A percentile compares a stretch with the other conserved stretches of the same genome.
phyloP scores from a whole-genome alignment of 2,329 filamentous ascomycete genomes.

The Xylaria sp. region DNA sequence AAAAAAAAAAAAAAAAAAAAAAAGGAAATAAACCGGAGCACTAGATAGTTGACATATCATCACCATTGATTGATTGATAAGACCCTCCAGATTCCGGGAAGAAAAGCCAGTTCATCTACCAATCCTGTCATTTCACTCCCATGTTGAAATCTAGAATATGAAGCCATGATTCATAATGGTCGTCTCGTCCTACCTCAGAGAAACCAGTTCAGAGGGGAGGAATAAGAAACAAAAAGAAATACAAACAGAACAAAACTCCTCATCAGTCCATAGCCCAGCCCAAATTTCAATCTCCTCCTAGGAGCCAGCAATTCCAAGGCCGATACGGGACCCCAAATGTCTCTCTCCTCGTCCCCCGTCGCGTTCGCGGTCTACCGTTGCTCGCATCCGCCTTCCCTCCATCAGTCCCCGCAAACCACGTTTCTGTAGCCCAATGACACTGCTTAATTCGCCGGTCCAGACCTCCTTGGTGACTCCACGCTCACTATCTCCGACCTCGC shows the following conservation, averaged over 20 bases:
- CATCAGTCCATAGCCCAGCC: slow-evolving; percentile 26
- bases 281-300: slow-evolving; percentile 46
- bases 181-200: slow-evolving; percentile 14
- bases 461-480: slow-evolving; percentile 67
- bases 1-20: no score
- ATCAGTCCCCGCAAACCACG: slow-evolving; percentile 90
- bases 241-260: slow-evolving; percentile 18
- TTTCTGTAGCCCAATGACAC: slow-evolving; percentile 96
- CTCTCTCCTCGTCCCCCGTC: slow-evolving; percentile 48
- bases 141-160: slow-evolving; percentile 31
- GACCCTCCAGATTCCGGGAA: slow-evolving; percentile 18
- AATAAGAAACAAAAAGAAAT: neutral
- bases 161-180: slow-evolving; percentile 31
- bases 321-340: slow-evolving; percentile 53
- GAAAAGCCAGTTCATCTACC: slow-evolving; percentile 14
- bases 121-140: slow-evolving; percentile 28
- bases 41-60: neutral
- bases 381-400: slow-evolving; percentile 83
- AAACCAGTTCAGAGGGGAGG: neutral
- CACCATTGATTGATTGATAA: slow-evolving; percentile 7
- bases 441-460: slow-evolving; percentile 85
- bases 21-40: neutral
- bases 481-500: slow-evolving; percentile 54
- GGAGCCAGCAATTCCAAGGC: slow-evolving; percentile 65
- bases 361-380: slow-evolving; percentile 50